Conservation (phyloP, 345 rosid genomes). For the Arabidopsis thaliana region TAIR10.1 NC_003075.7:1552001-1552500, state of each 20-base stretch:
- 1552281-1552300: constrained; percentile 27
- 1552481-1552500: constrained; percentile 13
- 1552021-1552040: too few relatives aligned
- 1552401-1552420: constrained; percentile 17
- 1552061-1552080: too few relatives aligned
- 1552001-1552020: constrained; percentile 23
- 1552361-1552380: constrained; percentile 42
- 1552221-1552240: constrained; percentile 21
- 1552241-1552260: constrained; percentile 30
- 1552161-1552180: constrained; percentile 32
- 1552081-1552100: too few relatives aligned
- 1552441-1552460: constrained; percentile 10
- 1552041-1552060: too few relatives aligned
- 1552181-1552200: constrained; percentile 33
- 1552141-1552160: constrained; percentile 38
- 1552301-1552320: constrained; percentile 23
- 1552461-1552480: constrained; percentile 2
- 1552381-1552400: constrained; percentile 37
- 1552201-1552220: constrained; percentile 23
- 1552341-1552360: constrained; percentile 24
- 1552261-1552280: constrained; percentile 39
- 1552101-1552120: too few relatives aligned
- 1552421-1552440: constrained; percentile 15
- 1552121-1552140: too few relatives aligned
- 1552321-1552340: constrained; percentile 33